Evolutionary conservation across 1,284 basidiomycete genomes (phyloP).

Genomic region (Pterulicium gracile): DNA sequence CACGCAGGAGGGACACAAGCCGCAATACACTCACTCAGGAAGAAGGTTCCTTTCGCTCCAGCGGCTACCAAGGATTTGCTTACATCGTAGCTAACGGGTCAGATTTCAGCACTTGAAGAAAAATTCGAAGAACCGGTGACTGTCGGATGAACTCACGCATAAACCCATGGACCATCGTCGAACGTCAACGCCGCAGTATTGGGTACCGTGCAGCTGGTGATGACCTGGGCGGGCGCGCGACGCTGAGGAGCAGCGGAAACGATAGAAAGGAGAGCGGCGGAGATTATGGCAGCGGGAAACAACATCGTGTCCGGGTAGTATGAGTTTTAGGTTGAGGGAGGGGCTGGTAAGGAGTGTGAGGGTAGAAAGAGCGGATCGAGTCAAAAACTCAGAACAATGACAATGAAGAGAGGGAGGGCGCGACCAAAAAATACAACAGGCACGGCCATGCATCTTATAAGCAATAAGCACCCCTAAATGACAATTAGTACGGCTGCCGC

Average conservation of each 20-base stretch:
- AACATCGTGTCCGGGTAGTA: background rate
- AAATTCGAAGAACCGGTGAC: no score
- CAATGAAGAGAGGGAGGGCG: no score
- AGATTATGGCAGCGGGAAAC: background rate
- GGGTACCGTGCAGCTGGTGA: background rate
- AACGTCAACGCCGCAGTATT: background rate
- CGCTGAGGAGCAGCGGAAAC: background rate
- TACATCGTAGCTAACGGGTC: constrained; percentile 19
- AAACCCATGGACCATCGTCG: background rate
- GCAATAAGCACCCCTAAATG: no score
- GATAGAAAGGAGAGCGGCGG: background rate
- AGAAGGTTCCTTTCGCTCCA: constrained; percentile 44
- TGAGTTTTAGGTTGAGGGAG: no score
- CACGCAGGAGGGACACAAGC: constrained; percentile 4
- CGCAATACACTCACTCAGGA: constrained; percentile 33
- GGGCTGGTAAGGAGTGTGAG: no score
- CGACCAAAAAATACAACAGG: no score
- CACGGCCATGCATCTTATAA: no score
- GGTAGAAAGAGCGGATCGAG: no score
- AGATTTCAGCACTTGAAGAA: no score
- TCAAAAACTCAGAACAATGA: no score
- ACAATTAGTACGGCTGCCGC: no score
- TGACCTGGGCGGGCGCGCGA: background rate
- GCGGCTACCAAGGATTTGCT: constrained; percentile 24
- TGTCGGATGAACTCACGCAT: no score